Conservation (phyloP, 441 rosid genomes). For the Pelargonium exstipulatum region DNA sequence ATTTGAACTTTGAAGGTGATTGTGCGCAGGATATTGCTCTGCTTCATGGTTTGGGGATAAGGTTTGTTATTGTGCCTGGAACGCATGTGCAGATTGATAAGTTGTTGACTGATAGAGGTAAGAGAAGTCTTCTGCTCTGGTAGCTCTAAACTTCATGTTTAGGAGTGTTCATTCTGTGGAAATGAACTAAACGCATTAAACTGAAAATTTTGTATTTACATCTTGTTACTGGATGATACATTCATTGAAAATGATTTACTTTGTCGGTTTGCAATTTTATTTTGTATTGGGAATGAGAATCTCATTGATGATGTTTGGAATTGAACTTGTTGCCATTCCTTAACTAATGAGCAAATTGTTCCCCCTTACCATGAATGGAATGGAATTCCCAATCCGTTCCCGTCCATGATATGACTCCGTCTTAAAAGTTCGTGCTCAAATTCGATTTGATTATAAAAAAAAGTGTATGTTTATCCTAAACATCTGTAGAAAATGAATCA, state of each 20-base stretch:
- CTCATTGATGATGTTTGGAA: too few species aligned
- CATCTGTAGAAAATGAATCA: too few species aligned
- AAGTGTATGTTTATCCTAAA: too few species aligned
- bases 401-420: too few species aligned
- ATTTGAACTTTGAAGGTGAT: background rate
- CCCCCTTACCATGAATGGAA: too few species aligned
- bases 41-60: conserved; percentile 83
- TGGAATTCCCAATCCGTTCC: too few species aligned
- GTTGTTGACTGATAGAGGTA: conserved; percentile 80
- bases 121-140: conserved; percentile 12
- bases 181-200: background rate
- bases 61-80: conserved; percentile 82
- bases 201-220: background rate
- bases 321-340: too few species aligned
- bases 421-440: too few species aligned
- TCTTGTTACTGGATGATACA: background rate
- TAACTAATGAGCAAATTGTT: too few species aligned
- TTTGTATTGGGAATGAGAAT: background rate
- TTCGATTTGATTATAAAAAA: too few species aligned
- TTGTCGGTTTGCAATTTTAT: background rate
- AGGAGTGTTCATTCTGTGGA: background rate
- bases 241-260: background rate
- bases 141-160: background rate
- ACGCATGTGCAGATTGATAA: conserved; percentile 81
- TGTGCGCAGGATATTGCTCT: conserved; percentile 84